phyloP scores from a whole-genome alignment of 2,329 filamentous ascomycete genomes.

The Ophiostoma quercus region DNA sequence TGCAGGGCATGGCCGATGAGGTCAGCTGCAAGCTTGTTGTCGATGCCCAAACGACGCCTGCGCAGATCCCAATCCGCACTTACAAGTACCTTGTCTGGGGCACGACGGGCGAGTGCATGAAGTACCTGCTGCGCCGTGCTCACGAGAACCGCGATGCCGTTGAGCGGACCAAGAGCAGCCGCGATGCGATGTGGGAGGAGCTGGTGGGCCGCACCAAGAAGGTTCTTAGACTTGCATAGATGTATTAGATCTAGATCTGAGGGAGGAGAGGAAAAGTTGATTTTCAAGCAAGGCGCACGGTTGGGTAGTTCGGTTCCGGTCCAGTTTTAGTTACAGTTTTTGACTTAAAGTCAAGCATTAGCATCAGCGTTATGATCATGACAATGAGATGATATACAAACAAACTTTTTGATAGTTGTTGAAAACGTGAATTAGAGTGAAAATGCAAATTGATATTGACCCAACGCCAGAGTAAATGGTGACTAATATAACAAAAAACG shows the following conservation, averaged over 20 bases:
- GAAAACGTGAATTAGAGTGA: neutral
- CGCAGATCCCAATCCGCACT: conserved; percentile 34
- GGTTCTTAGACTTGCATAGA: neutral
- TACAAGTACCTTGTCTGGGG: conserved; percentile 69
- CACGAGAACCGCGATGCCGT: conserved; percentile 72
- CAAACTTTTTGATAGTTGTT: no score
- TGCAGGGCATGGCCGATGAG: conserved; percentile 95
- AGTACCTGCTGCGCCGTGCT: conserved; percentile 68
- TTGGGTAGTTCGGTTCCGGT: neutral
- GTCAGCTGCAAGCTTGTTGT: conserved; percentile 61
- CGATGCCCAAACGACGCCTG: conserved; percentile 18
- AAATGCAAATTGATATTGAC: conserved; percentile 4
- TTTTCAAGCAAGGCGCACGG: neutral
- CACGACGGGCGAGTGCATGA: conserved; percentile 73
- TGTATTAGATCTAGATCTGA: neutral
- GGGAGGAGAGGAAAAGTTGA: neutral
- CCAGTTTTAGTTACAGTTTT: neutral
- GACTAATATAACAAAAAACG: neutral
- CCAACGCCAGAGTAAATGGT: neutral
- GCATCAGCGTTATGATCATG: conserved; percentile 10
- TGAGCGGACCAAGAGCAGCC: conserved; percentile 55
- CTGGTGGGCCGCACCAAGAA: conserved; percentile 49
- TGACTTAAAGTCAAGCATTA: neutral
- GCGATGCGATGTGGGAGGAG: conserved; percentile 59
- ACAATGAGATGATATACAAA: neutral